Evolutionary conservation across 1,139 yeast genomes (phyloP).

Genomic region (Blastobotrys proliferans): DNA sequence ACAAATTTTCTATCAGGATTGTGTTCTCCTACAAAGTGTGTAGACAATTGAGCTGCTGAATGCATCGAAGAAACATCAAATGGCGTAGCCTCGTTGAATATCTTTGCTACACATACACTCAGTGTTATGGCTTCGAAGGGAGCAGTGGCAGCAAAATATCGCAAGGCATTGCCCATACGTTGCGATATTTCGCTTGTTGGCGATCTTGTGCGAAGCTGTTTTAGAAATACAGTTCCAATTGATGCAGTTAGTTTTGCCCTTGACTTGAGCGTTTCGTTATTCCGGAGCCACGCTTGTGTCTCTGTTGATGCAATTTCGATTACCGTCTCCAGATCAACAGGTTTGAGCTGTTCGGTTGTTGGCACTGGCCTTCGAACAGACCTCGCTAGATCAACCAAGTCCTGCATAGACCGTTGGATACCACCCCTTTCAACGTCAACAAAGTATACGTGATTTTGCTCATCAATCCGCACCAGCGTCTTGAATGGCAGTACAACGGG

Average conservation of each 20-base stretch:
- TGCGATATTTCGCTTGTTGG: too few relatives aligned
- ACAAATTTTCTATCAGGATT: too few relatives aligned
- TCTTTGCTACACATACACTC: too few relatives aligned
- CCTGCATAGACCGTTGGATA: conserved; percentile 8
- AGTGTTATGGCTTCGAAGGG: too few relatives aligned
- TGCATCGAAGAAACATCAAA: too few relatives aligned
- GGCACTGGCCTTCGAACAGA: conserved; percentile 6
- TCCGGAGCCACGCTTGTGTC: conserved; percentile 9
- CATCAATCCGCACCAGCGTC: conserved; percentile 9
- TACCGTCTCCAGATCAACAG: not conserved
- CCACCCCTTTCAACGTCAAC: conserved; percentile 15
- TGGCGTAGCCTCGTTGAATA: too few relatives aligned
- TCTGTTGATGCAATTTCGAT: not conserved
- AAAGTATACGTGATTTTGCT: not conserved
- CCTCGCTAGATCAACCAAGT: conserved; percentile 9
- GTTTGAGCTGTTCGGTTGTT: not conserved
- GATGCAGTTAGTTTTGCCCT: not conserved
- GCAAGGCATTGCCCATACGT: too few relatives aligned
- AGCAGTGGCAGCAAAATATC: too few relatives aligned
- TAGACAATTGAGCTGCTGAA: too few relatives aligned
- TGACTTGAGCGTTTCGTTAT: too few relatives aligned
- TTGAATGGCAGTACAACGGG: conserved; percentile 9
- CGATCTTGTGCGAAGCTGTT: too few relatives aligned
- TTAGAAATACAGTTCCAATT: conserved; percentile 2
- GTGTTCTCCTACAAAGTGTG: too few relatives aligned